These are phyloP conservation scores for Brassica carinata DNA, from an alignment of 345 rosid genomes.

Conservation along the genomic window DNA sequence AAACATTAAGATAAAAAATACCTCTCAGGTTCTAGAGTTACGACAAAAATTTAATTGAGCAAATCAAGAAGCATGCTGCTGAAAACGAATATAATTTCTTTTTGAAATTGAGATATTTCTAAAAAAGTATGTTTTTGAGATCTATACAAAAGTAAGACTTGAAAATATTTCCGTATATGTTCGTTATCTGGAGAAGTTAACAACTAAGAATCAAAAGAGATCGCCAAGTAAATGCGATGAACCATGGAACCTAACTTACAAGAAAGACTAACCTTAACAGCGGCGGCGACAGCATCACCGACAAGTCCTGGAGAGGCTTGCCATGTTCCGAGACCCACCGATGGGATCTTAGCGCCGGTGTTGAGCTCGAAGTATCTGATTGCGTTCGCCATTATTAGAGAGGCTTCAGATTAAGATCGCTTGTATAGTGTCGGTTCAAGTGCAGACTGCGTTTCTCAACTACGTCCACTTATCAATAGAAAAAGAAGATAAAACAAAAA, in stretches of 20 bases:
- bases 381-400: constrained; percentile 40
- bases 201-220: constrained; percentile 6
- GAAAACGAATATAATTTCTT: neutral
- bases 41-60: neutral
- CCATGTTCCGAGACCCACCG: constrained; percentile 60
- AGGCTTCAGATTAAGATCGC: neutral
- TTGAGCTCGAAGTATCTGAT: constrained; percentile 44
- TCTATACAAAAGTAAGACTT: neutral
- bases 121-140: neutral
- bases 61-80: neutral
- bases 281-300: constrained; percentile 51
- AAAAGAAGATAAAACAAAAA: neutral
- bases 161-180: neutral
- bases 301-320: constrained; percentile 66
- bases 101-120: neutral
- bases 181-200: neutral
- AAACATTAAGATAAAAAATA: neutral
- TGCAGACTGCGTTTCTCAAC: neutral
- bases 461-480: neutral
- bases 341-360: constrained; percentile 62
- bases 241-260: neutral
- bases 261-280: constrained; percentile 28
- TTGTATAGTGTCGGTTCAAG: neutral
- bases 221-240: neutral
- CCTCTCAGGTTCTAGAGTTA: neutral